phyloP scores from a whole-genome alignment of 2,329 filamentous ascomycete genomes.

The Talaromyces pinophilus region DNA sequence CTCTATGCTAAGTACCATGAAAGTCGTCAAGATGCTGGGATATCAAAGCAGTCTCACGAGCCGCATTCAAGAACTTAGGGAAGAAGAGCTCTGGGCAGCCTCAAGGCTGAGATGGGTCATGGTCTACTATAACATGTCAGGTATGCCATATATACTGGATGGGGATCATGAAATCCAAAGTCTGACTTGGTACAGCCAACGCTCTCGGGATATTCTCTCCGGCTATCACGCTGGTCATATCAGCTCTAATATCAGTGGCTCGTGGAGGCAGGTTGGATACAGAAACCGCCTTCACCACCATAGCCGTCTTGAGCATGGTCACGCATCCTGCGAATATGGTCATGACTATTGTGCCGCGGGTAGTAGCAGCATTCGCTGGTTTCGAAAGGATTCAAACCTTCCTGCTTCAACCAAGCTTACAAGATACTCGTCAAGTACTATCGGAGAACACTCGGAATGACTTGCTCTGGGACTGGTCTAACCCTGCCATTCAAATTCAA shows the following conservation, averaged over 20 bases:
- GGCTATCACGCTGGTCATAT: constrained; percentile 33
- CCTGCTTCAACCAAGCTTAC: constrained; percentile 20
- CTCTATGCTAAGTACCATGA: constrained; percentile 53
- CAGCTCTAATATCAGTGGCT: constrained; percentile 33
- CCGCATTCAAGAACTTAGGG: constrained; percentile 41
- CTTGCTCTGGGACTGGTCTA: background rate
- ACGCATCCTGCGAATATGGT: constrained; percentile 30
- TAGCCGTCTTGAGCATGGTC: constrained; percentile 31
- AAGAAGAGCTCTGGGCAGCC: constrained; percentile 44
- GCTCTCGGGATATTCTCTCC: constrained; percentile 18
- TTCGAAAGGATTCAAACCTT: constrained; percentile 47
- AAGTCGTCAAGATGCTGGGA: constrained; percentile 54
- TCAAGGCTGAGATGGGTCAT: constrained; percentile 43
- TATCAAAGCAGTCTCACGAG: constrained; percentile 44
- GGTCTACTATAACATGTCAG: constrained; percentile 44
- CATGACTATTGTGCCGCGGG: constrained; percentile 33
- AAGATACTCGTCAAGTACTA: constrained; percentile 1
- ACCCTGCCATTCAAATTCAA: constrained; percentile 3
- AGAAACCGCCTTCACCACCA: constrained; percentile 30
- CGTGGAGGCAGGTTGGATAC: constrained; percentile 32
- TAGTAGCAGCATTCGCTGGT: constrained; percentile 41
- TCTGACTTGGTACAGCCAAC: constrained; percentile 8
- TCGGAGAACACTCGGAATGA: background rate
- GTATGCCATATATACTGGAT: constrained; percentile 26
- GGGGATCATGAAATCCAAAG: background rate